Evolutionary conservation across 1,284 basidiomycete genomes (phyloP), one percentile per base, ranked within the genome.

Genomic region (Porogramme epimiltina): DNA sequence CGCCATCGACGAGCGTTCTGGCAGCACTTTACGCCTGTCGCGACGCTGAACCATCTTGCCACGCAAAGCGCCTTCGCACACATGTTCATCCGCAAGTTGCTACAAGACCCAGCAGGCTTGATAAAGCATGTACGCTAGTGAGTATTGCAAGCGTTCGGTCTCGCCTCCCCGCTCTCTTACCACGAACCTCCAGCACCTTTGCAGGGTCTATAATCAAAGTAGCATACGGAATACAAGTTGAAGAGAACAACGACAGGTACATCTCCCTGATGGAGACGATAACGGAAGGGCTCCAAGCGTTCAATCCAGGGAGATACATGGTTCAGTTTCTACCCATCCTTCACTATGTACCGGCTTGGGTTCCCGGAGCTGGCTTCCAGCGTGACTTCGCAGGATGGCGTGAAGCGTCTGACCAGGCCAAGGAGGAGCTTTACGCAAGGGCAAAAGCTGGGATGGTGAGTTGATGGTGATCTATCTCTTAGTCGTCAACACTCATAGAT

Each of bases 301-400:
- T 19, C 38, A 9, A 22, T 10, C 37, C 44, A 3, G 50, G 46
- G 6, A 24, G 40, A 4, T 56, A 44, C 19, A 18, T 48, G 0
- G 42, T 55, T 8, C 41, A 58, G 34, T 42, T 47, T 22, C 40
- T 58, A 2, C 56, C 56, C 4, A 31, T 53, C 34, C 26, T 55
- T 16, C 36, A 34, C 9, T 44, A 49, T 39, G 39, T 55, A 9
- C 56, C 53, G 5, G 11, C 51, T 1, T 58, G 54, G 47, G 6
- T 58, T 2, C 54, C 54, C 2, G 55, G 55, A 2, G 55, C 55
- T 1, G 51, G 48, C 3, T 58, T 58, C 33, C 50, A 49, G 23
- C 39, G 39, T 4, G 16, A 47, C 3, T 25, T 46, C 3, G 51
- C 45, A 0, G 31, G 5, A 18, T 52, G 51, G 51, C 37, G 43